Conservation (phyloP, 177 flowering plant genomes). For the Vitis hybrid region DNA sequence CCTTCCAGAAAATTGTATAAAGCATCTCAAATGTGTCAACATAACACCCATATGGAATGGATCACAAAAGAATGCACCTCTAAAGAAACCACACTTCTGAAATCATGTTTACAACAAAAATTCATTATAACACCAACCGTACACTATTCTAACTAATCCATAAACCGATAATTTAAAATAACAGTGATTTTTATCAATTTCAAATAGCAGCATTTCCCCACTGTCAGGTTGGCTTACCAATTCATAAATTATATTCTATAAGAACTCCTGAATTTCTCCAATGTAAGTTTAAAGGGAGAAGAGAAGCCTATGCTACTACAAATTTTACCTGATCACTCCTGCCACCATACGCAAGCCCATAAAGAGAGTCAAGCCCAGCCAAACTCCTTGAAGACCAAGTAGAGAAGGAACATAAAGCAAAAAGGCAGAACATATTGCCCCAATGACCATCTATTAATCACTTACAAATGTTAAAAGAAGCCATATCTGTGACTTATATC, state of each 20-base stretch:
- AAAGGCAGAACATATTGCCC: slow-evolving; percentile 69
- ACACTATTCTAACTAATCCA: no score
- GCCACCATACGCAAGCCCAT: slow-evolving; percentile 82
- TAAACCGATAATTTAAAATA: no score
- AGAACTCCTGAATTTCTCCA: not conserved
- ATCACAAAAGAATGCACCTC: no score
- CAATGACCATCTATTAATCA: slow-evolving; percentile 63
- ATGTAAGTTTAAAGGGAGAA: not conserved
- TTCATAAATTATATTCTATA: not conserved
- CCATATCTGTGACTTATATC: not conserved
- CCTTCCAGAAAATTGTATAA: no score
- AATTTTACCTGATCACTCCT: slow-evolving; percentile 69
- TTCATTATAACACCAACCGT: no score
- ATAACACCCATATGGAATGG: no score
- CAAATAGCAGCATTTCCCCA: no score
- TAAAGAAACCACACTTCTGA: no score
- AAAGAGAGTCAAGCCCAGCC: slow-evolving; percentile 82
- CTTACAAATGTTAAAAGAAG: slow-evolving; percentile 1
- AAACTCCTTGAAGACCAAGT: slow-evolving; percentile 83
- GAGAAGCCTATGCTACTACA: not conserved
- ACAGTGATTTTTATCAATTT: no score
- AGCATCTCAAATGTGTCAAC: no score
- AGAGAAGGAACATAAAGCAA: slow-evolving; percentile 64
- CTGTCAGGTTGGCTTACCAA: no score
- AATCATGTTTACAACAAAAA: no score